Evolutionary conservation across 2,329 filamentous ascomycete genomes (phyloP), one percentile per base, ranked within the genome.

Genomic region (Nemania diffusa): DNA sequence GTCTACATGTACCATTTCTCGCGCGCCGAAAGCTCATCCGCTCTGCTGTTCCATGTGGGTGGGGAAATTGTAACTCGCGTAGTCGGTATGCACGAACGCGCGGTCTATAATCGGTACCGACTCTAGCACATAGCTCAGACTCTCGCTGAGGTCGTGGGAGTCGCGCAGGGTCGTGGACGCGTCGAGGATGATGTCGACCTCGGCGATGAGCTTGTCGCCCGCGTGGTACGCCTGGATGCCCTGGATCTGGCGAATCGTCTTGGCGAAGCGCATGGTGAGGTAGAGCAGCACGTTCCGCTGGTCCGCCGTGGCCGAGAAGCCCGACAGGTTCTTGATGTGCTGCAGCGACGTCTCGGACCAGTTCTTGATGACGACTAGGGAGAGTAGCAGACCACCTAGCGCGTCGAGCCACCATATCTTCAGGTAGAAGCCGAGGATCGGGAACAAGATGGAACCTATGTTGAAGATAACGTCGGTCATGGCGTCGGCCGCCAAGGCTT

Each of bases 221-320:
- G 90, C 90, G 75, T 97, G 93, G 77, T 96, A 97, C 1, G 93
- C 93, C 72, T 94, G 90, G 63, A 96, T 81, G 34, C 93, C 93
- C 77, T 96, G 93, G 68, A 97, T 96, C 77, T 93, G 90, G 75
- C 88, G 89, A 76, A 97, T 97, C 13, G 92, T 91, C 72, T 92
- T 93, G 52, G 94, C 94, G 77, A 97, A 97, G 22, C 94, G 91
- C 92, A 97, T 97, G 1, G 94, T 96, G 72, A 97, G 86, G 80
- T 97, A 97, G 0, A 97, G 84, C 24, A 97, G 53, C 5, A 97
- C 88, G 76, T 96, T 97, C 32, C 94, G 87, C 81, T 96, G 91
- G 73, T 95, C 92, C 0, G 92, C 90, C 1, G 90, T 89, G 5
- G 92, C 92, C 0, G 91, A 91, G 73, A 92, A 92, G 20, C 93